These are phyloP conservation scores for Solanum stenotomum DNA, from an alignment of 257 asterid genomes.

Conservation along the genomic window DNA sequence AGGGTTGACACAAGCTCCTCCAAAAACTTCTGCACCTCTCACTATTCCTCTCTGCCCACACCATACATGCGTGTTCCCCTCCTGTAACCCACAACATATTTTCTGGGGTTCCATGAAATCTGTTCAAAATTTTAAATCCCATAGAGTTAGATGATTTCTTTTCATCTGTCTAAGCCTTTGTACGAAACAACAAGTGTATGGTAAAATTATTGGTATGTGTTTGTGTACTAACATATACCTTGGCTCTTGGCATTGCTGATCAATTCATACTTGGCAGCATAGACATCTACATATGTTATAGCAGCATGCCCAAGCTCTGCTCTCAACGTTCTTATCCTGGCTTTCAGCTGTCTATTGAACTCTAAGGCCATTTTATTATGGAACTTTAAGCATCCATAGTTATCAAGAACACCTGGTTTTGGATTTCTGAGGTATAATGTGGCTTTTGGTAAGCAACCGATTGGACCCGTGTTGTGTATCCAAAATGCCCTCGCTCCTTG, in stretches of 20 bases:
- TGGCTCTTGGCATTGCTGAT: slow-evolving; percentile 37
- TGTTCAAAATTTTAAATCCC: slow-evolving; percentile 6
- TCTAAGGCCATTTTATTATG: slow-evolving; percentile 42
- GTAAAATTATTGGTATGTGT: background rate
- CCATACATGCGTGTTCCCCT: slow-evolving; percentile 33
- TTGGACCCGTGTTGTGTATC: slow-evolving; percentile 76
- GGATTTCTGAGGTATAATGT: slow-evolving; percentile 25
- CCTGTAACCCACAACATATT: slow-evolving; percentile 65
- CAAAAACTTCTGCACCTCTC: slow-evolving; percentile 44
- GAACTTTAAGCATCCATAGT: slow-evolving; percentile 44
- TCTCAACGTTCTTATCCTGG: slow-evolving; percentile 27
- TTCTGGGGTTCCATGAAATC: slow-evolving; percentile 48
- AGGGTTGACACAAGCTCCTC: slow-evolving; percentile 52
- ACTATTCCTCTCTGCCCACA: slow-evolving; percentile 51
- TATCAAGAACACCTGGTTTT: slow-evolving; percentile 33
- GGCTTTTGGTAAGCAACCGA: slow-evolving; percentile 49
- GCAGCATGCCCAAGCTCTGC: slow-evolving; percentile 30
- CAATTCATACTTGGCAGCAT: slow-evolving; percentile 49
- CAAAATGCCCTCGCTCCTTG: slow-evolving; percentile 59
- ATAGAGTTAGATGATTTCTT: background rate
- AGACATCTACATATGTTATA: slow-evolving; percentile 52
- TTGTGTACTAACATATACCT: slow-evolving; percentile 17
- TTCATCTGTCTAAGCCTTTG: background rate
- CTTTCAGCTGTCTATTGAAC: slow-evolving; percentile 41
- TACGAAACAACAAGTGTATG: background rate